Evolutionary conservation across 1,139 yeast genomes (phyloP).

Genomic region (Candida mesenterica): DNA sequence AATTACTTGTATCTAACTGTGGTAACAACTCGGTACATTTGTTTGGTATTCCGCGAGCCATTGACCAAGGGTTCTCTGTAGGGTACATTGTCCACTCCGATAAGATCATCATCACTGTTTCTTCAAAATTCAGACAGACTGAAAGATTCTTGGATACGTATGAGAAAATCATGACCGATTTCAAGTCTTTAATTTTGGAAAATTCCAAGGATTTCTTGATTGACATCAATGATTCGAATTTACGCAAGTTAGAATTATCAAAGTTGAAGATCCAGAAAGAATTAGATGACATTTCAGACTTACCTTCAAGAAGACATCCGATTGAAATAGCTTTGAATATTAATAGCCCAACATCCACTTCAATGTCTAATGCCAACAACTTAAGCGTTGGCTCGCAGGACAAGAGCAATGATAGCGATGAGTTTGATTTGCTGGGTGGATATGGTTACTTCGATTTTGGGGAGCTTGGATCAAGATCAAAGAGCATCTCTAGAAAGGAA

Average conservation of each 20-base stretch:
- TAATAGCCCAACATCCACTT: constrained; percentile 5
- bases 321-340: constrained; percentile 26
- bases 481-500: constrained; percentile 29
- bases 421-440: constrained; percentile 56
- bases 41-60: constrained; percentile 77
- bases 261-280: constrained; percentile 37
- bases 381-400: constrained; percentile 10
- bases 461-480: constrained; percentile 41
- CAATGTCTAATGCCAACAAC: constrained; percentile 23
- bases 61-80: constrained; percentile 72
- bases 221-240: constrained; percentile 34
- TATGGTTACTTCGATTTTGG: constrained; percentile 77
- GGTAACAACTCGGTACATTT: constrained; percentile 74
- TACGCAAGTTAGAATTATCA: constrained; percentile 35
- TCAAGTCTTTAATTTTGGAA: constrained; percentile 46
- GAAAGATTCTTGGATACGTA: constrained; percentile 64
- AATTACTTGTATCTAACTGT: constrained; percentile 54
- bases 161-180: constrained; percentile 55
- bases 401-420: constrained; percentile 13
- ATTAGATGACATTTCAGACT: constrained; percentile 27
- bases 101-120: constrained; percentile 55
- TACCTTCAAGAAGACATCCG: constrained; percentile 38
- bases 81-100: constrained; percentile 74
- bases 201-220: constrained; percentile 32
- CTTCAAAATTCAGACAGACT: constrained; percentile 75